Evolutionary conservation across 2,329 filamentous ascomycete genomes (phyloP).

Genomic region (Lachnellula arida): DNA sequence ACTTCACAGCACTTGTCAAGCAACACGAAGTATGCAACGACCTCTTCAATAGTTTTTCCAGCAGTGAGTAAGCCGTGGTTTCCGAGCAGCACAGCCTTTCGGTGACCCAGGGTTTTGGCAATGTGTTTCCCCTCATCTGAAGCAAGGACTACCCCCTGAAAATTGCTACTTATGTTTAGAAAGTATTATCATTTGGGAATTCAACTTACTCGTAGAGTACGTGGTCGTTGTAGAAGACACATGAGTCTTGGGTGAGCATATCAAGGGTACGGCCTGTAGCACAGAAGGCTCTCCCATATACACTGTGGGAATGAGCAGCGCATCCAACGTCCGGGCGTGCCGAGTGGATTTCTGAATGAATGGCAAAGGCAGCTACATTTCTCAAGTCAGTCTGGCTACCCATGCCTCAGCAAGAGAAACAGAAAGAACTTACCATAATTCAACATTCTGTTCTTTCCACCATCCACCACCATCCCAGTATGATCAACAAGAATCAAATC

Average conservation of each 20-base stretch:
- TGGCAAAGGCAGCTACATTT: conserved; percentile 44
- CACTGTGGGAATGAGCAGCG: conserved; percentile 51
- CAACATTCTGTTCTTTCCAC: conserved; percentile 37
- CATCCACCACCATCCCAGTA: conserved; percentile 56
- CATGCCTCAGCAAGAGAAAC: not conserved
- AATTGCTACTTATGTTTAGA: conserved; percentile 29
- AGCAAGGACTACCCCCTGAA: conserved; percentile 47
- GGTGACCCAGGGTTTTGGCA: conserved; percentile 39
- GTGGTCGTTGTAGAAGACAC: conserved; percentile 42
- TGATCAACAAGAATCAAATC: conserved; percentile 62
- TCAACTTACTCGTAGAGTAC: conserved; percentile 34
- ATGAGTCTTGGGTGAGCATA: conserved; percentile 52
- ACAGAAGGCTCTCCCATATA: conserved; percentile 56
- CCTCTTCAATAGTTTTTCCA: conserved; percentile 43
- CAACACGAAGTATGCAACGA: conserved; percentile 47
- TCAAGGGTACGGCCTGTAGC: conserved; percentile 54
- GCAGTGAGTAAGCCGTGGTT: conserved; percentile 50
- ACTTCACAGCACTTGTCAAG: conserved; percentile 43
- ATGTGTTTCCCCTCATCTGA: conserved; percentile 46
- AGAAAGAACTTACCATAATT: conserved; percentile 8
- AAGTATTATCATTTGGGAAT: not conserved
- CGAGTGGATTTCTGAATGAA: conserved; percentile 51
- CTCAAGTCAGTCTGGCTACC: not conserved
- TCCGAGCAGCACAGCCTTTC: conserved; percentile 45
- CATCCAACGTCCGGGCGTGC: conserved; percentile 52